These are phyloP conservation scores for Schwanniomyces etchellsii DNA, from an alignment of 1,139 yeast species.

Conservation along the genomic window DNA sequence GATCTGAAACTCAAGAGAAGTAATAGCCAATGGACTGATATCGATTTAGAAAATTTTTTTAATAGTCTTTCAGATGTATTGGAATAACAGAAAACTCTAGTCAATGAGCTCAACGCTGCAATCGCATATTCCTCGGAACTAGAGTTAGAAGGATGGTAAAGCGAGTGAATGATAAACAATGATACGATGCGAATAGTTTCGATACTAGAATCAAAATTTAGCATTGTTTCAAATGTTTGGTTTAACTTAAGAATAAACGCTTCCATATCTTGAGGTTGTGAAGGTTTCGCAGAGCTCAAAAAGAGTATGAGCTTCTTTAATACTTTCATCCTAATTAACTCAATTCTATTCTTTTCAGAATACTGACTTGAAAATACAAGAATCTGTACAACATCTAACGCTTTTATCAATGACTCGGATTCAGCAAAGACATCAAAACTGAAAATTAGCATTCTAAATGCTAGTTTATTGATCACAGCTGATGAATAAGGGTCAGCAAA, in stretches of 20 bases:
- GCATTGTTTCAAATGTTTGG: conserved; percentile 11
- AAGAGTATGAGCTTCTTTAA: conserved; percentile 50
- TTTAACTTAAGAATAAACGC: conserved; percentile 13
- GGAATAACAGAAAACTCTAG: conserved; percentile 27
- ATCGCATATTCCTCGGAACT: conserved; percentile 26
- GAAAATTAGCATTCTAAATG: conserved; percentile 26
- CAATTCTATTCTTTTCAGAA: conserved; percentile 41
- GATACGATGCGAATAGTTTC: conserved; percentile 33
- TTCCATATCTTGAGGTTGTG: conserved; percentile 6
- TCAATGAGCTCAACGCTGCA: conserved; percentile 22
- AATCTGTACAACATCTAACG: conserved; percentile 51
- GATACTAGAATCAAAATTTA: conserved; percentile 27
- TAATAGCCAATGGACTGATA: conserved; percentile 65
- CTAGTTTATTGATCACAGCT: conserved; percentile 22
- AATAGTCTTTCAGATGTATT: conserved; percentile 29
- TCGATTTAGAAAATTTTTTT: conserved; percentile 48
- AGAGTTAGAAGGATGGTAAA: conserved; percentile 20
- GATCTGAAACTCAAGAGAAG: conserved; percentile 39
- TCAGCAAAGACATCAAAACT: conserved; percentile 32
- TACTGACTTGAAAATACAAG: conserved; percentile 48
- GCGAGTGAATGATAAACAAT: conserved; percentile 29
- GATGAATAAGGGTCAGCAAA: conserved; percentile 20
- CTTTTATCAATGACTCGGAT: conserved; percentile 32
- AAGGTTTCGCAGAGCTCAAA: conserved; percentile 25
- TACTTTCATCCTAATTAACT: conserved; percentile 48